Base-by-base conservation (phyloP, 2,329 filamentous ascomycete species). In the Colletotrichum orbiculare region DNA sequence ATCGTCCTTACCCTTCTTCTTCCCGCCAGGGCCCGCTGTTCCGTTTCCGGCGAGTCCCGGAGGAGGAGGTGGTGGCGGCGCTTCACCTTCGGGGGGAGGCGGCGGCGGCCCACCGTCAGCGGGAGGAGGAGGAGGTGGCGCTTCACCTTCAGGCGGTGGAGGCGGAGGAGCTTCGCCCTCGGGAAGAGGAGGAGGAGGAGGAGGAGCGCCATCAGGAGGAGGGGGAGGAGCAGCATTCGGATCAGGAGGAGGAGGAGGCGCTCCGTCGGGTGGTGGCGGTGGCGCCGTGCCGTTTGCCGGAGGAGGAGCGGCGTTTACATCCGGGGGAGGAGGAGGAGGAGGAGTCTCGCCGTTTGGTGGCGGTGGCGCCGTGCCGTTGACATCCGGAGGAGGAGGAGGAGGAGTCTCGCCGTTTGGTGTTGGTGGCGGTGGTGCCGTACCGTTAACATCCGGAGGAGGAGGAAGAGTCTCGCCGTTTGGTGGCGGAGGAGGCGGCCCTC, bases 1-100 rank as follows among this genome's bases (percentile, higher is more conserved):
- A 25, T 61, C 52, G 11, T 54, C 59, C 15, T 64, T 64, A 11
- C 47, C 56, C 43, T 64, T 63, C 45, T 48, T 59, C 15, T 54
- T 43, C 13, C 39, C 39, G 5, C 15, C 45, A 49, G 54, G 12
- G 12, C 17, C 17, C 17, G 55, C 55, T 3, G 55, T 58, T 8
- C 34, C 45, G 11, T 58, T 58, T 7, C 46, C 46, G 4, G 46
- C 45, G 3, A 38, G 38, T 6, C 37, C 55, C 8, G 43, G 37
- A 12, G 35, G 43, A 8, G 55, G 55, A 9, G 45, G 54, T 7
- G 54, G 56, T 3, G 56, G 47, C 9, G 46, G 43, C 2, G 13
- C 15, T 34, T 17, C 57, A 5, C 38, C 41, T 1, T 42, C 52
- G 2, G 60, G 54, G 15, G 60, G 60, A 4, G 60, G 48, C 1